Conservation (phyloP, 1,284 basidiomycete species). For the Puccinia horiana region DNA sequence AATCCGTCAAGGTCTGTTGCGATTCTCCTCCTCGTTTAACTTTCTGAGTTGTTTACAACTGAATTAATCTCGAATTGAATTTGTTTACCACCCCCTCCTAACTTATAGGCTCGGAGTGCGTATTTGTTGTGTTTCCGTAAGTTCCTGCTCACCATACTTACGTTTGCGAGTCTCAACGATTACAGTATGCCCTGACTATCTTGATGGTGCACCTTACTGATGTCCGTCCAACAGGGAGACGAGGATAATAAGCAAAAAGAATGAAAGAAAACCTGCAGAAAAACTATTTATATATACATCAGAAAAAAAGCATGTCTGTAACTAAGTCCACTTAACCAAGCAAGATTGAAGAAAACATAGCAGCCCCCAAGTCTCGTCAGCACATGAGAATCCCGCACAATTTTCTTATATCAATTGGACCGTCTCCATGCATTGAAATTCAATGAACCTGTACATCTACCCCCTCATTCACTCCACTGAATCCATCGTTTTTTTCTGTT, state of each 20-base stretch:
- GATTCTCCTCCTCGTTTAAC: background rate
- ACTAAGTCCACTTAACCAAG: background rate
- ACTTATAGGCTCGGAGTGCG: slow-evolving; percentile 41
- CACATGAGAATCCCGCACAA: too few relatives aligned
- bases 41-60: background rate
- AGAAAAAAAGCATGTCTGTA: background rate
- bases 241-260: background rate
- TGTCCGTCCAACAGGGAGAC: background rate
- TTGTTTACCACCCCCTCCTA: background rate
- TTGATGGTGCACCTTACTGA: background rate
- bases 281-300: background rate
- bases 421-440: background rate
- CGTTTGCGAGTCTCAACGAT: background rate
- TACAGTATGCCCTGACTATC: background rate
- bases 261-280: background rate
- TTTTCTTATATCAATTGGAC: too few relatives aligned
- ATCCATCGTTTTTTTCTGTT: background rate
- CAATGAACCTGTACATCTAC: background rate
- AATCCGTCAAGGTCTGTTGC: slow-evolving; percentile 34
- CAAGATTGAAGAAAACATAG: background rate
- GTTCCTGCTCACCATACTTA: background rate
- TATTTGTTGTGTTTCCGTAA: slow-evolving; percentile 48
- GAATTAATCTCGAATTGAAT: background rate
- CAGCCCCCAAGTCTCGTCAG: too few relatives aligned
- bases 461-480: background rate